A percentile compares a stretch with the other conserved stretches of the same genome.
Conservation (phyloP, 1,284 basidiomycete genomes). For the Neolentinus lepideus region DNA sequence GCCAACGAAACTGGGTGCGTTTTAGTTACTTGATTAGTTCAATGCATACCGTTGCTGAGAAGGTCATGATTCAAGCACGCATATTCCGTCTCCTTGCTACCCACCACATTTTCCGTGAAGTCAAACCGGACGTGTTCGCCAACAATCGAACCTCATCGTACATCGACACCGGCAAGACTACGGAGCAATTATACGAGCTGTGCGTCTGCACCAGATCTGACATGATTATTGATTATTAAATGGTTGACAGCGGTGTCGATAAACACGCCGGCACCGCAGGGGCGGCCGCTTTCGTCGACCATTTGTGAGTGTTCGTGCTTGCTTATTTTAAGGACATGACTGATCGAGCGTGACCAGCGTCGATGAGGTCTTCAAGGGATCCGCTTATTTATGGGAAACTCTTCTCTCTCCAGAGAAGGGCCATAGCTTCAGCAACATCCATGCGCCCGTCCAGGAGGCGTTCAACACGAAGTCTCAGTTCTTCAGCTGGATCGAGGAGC, state of each 20-base stretch:
- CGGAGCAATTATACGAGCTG: constrained; percentile 12
- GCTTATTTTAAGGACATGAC: neutral
- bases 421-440: constrained; percentile 9
- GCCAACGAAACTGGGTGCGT: constrained; percentile 20
- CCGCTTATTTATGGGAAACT: constrained; percentile 16
- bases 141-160: constrained; percentile 20
- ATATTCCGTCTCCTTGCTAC: constrained; percentile 20
- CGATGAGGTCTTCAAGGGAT: constrained; percentile 21
- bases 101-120: constrained; percentile 22
- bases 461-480: constrained; percentile 6
- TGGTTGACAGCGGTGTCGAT: constrained; percentile 11
- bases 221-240: neutral
- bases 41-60: neutral
- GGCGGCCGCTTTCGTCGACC: constrained; percentile 10
- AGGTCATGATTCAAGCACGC: constrained; percentile 8
- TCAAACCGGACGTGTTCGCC: constrained; percentile 21
- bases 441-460: constrained; percentile 11
- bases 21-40: neutral
- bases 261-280: constrained; percentile 17
- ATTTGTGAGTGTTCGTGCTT: constrained; percentile 10
- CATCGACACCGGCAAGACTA: constrained; percentile 20
- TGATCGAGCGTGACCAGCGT: constrained; percentile 11
- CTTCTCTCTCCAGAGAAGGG: constrained; percentile 13
- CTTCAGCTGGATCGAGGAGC: constrained; percentile 1
- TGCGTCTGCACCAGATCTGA: constrained; percentile 3